Percentiles rank a stretch among this genome's conserved stretches.
Evolutionary conservation across 805 yeast genomes (phyloP).

Genomic region (Saturnispora saitoi): DNA sequence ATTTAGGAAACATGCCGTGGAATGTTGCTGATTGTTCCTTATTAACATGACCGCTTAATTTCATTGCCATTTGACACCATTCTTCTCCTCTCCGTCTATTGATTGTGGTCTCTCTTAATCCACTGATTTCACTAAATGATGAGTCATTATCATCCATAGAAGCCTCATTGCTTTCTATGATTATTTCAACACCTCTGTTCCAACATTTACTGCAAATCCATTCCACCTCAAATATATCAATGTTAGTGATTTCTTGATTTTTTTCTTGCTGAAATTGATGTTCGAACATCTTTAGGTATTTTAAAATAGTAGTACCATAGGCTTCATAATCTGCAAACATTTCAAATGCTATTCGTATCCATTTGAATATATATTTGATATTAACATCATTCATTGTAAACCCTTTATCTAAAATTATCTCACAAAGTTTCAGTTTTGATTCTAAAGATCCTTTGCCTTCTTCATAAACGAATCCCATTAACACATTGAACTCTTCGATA

Average conservation of each 20-base stretch:
- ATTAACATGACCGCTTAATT: slow-evolving; percentile 1
- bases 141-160: neutral
- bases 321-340: neutral
- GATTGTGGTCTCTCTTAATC: neutral
- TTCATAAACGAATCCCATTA: neutral
- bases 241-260: no score
- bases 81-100: neutral
- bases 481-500: neutral
- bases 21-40: neutral
- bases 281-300: slow-evolving; percentile 4
- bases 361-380: neutral
- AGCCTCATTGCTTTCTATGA: slow-evolving; percentile 6
- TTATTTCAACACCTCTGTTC: slow-evolving; percentile 30
- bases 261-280: neutral
- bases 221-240: slow-evolving; percentile 24
- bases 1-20: neutral
- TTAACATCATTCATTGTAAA: neutral
- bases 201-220: slow-evolving; percentile 31
- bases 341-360: slow-evolving; percentile 9
- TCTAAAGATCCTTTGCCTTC: neutral
- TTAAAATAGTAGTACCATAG: neutral
- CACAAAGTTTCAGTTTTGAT: neutral
- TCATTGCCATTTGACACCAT: slow-evolving; percentile 12
- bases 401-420: slow-evolving; percentile 3
- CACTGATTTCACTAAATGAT: neutral